Evolutionary conservation across 202 grass and related monocot genomes (phyloP), one percentile per base, ranked within the genome.

Genomic region (Saccharum hybrid): DNA sequence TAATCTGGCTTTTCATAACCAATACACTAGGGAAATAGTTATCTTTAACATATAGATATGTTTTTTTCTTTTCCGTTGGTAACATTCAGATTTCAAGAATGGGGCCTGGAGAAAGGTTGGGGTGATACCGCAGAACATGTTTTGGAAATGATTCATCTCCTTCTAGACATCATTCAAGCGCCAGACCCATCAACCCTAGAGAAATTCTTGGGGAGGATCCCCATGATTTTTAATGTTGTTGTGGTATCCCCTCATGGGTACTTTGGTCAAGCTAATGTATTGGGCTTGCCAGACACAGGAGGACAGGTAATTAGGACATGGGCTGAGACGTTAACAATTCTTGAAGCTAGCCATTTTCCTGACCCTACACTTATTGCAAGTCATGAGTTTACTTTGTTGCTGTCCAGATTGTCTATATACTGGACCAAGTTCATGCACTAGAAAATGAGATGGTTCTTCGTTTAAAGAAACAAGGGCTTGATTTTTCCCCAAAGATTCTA

Each of bases 51-150:
- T 19, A 41, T 79, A 3, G 5, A 34, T 51, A 60, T 78, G 18
- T 13, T 73, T 76, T 87, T 14, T 13, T 73, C 72, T 87, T 61
- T 54, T 34, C 10, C 36, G 21, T 36, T 74, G 71, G 4, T 86
- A 69, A 74, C 76, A 81, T 83, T 77, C 85, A 99, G 96, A 72
- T 93, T 96, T 88, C 96, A 99, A 90, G 93, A 92, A 87, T 90
- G 92, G 96, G 93, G 96, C 49, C 90, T 99, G 89, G 96, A 99
- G 84, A 96, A 92, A 87, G 96, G 96, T 56, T 99, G 96, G 96
- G 96, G 96, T 66, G 91, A 99, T 83, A 96, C 93, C 74, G 81
- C 96, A 87, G 86, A 85, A 64, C 63, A 76, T 89, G 89, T 99
- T 39, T 86, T 99, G 68, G 91, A 99, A 85, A 99, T 92, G 96